Percentiles rank a stretch among this genome's conserved stretches.
Evolutionary conservation across 345 rosid genomes (phyloP).

Genomic region (Bruguiera parviflora): DNA sequence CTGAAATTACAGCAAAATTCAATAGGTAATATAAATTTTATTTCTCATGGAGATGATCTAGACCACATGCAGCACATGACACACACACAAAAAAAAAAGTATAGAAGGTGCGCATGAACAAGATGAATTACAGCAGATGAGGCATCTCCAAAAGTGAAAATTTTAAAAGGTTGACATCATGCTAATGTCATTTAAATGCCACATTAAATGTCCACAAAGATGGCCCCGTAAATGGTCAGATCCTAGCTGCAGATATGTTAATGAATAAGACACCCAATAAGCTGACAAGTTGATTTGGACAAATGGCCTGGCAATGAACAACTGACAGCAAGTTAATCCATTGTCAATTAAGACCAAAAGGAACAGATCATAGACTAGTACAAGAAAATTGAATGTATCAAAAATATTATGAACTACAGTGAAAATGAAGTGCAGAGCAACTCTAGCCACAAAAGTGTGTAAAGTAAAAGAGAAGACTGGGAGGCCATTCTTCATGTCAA

Average conservation of each 20-base stretch:
- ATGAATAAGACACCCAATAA: neutral
- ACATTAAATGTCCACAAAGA: neutral
- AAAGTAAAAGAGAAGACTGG: too few relatives aligned
- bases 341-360: too few relatives aligned
- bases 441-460: too few relatives aligned
- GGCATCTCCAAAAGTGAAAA: neutral
- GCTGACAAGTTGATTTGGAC: neutral
- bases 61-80: too few relatives aligned
- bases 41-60: neutral
- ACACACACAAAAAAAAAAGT: neutral
- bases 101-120: neutral
- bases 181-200: neutral
- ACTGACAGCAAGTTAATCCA: neutral
- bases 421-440: too few relatives aligned
- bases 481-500: too few relatives aligned
- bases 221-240: neutral
- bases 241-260: neutral
- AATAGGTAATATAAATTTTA: neutral
- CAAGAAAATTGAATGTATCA: too few relatives aligned
- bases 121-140: too few relatives aligned
- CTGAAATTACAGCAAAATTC: constrained; percentile 35
- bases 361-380: too few relatives aligned
- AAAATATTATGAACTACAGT: too few relatives aligned
- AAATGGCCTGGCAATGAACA: neutral
- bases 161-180: neutral